Base-by-base conservation (phyloP, 345 rosid genomes). In the Rubroshorea leprosula region DNA sequence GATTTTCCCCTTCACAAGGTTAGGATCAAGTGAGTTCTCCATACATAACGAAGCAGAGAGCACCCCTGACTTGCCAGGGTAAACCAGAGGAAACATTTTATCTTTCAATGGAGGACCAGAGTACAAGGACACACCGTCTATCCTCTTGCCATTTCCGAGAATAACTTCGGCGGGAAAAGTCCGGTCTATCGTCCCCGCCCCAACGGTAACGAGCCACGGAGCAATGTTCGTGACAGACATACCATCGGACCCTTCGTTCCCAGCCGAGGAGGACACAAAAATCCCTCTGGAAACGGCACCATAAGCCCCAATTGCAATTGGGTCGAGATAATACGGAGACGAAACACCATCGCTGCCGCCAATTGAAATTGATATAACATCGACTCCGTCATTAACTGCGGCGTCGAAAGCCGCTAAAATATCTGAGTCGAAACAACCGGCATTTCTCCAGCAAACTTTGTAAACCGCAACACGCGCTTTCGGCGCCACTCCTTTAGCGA, bases 401-500 rank as follows among this genome's bases (percentile, higher is more conserved):
- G 80, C 65, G 43, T 83, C 90, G 47, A 81, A 81, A 7, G 94
- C 84, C 1, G 87, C 89, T n/a, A 92, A 68, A 23, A 92, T 89
- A 49, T 89, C 91, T 13, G 91, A 89, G 52, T 89, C 89, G 24
- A 86, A 84, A 9, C 97, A 89, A 2, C 91, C 91, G 2, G 93
- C 68, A 15, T 80, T 67, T 73, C 84, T 92, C 97, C 94, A 92
- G 17, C 97, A 92, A 0, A 89, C 85, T 51, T 86, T 92, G 60
- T 92, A 92, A 1, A 62, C 80, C 5, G 94, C 91, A 18, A 89
- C 57, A 16, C 96, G 71, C 23, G 94, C 89, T 56, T 89, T 89
- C 6, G 91, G 91, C 3, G 97, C 96, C 4, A 92, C 94, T 0
- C 94, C 98, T 61, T 89, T 92, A 0, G 98, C 94, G 10, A 89